These are phyloP conservation scores for Rhodamnia argentea DNA, from an alignment of 345 rosid genomes.

Conservation along the genomic window DNA sequence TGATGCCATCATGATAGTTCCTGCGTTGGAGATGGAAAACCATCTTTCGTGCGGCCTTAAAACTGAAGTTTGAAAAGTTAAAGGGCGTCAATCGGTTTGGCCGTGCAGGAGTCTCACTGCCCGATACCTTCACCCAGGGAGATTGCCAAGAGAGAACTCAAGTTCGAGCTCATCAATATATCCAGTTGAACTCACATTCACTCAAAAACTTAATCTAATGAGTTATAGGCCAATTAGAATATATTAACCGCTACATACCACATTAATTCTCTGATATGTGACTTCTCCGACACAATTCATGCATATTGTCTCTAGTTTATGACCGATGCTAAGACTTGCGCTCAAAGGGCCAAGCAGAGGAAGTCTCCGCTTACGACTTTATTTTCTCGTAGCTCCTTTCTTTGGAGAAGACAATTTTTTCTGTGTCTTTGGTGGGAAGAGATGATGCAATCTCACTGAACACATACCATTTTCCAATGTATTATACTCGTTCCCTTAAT, in stretches of 20 bases:
- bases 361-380: not conserved
- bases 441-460: not conserved
- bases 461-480: not conserved
- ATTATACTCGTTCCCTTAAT: not conserved
- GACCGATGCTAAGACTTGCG: not conserved
- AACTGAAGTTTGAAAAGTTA: not conserved
- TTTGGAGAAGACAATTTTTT: not conserved
- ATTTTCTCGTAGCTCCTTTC: not conserved
- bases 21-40: not conserved
- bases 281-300: too few relatives aligned
- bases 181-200: too few relatives aligned
- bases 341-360: not conserved
- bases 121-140: too few relatives aligned
- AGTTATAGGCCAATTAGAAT: too few relatives aligned
- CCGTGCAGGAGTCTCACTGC: not conserved
- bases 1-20: not conserved
- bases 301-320: too few relatives aligned
- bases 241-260: too few relatives aligned
- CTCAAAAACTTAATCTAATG: too few relatives aligned
- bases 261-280: too few relatives aligned
- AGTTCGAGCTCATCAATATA: too few relatives aligned
- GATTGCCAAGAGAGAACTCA: too few relatives aligned
- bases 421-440: not conserved
- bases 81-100: rapidly evolving
- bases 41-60: not conserved